These are phyloP conservation scores for Neurospora sp. DNA, from an alignment of 495 filamentous ascomycete species.

Conservation along the genomic window DNA sequence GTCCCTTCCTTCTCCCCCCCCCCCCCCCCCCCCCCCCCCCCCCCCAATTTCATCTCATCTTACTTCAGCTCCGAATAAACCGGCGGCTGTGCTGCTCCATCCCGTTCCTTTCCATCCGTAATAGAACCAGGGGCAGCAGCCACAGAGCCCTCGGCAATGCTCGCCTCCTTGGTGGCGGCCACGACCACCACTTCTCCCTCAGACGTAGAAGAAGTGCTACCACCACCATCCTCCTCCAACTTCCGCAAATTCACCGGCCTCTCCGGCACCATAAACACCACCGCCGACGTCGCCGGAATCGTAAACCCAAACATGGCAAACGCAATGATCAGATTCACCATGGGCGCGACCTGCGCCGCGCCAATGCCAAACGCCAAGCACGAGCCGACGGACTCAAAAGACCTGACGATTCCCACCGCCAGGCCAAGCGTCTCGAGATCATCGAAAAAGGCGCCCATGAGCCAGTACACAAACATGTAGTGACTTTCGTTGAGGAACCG, in stretches of 20 bases:
- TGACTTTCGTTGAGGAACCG: slow-evolving; percentile 33
- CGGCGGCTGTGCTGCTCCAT: background rate
- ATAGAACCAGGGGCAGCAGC: background rate
- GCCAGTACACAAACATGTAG: slow-evolving; percentile 40
- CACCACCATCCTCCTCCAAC: slow-evolving; percentile 3
- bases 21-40: too few species aligned
- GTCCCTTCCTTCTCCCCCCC: too few species aligned
- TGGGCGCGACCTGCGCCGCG: slow-evolving; percentile 27
- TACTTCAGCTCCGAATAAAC: background rate
- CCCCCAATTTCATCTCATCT: background rate
- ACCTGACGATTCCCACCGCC: slow-evolving; percentile 37
- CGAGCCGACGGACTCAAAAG: slow-evolving; percentile 40
- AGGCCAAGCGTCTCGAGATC: slow-evolving; percentile 38
- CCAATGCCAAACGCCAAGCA: slow-evolving; percentile 42
- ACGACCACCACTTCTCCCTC: slow-evolving; percentile 7
- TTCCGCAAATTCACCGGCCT: slow-evolving; percentile 17
- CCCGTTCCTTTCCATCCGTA: background rate
- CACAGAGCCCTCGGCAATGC: background rate
- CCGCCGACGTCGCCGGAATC: slow-evolving; percentile 26
- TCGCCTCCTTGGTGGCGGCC: slow-evolving; percentile 1
- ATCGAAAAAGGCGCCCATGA: slow-evolving; percentile 39
- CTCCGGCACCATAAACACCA: slow-evolving; percentile 29
- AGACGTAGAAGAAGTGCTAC: background rate
- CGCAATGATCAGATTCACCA: slow-evolving; percentile 33
- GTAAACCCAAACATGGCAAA: slow-evolving; percentile 33